Evolutionary conservation across 106 monocot genomes (phyloP).

Genomic region (Dactylorhiza incarnata): DNA sequence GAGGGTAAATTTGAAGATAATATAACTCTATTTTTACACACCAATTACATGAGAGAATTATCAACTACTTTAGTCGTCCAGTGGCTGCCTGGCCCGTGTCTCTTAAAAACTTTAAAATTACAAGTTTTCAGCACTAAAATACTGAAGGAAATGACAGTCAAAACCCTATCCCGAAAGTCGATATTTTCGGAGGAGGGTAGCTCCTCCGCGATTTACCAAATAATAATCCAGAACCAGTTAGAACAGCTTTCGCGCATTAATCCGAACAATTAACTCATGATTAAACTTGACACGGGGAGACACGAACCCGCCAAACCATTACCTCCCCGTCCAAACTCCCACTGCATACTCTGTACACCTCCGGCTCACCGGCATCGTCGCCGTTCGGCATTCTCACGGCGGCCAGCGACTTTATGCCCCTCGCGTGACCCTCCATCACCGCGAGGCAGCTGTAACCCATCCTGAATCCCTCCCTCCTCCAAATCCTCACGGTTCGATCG

Average conservation of each 20-base stretch:
- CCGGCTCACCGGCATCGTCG: background rate
- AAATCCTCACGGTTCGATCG: slow-evolving; percentile 45
- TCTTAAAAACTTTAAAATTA: too few relatives aligned
- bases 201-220: background rate
- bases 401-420: slow-evolving; percentile 32
- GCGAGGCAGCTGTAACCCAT: slow-evolving; percentile 25
- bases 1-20: too few relatives aligned
- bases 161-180: background rate
- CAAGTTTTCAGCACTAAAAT: too few relatives aligned
- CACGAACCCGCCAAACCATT: slow-evolving; percentile 36
- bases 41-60: too few relatives aligned
- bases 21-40: too few relatives aligned
- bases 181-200: too few relatives aligned
- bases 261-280: background rate
- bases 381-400: slow-evolving; percentile 1
- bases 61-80: too few relatives aligned
- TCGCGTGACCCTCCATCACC: slow-evolving; percentile 33
- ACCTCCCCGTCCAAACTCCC: slow-evolving; percentile 56
- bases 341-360: slow-evolving; percentile 38
- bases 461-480: slow-evolving; percentile 17
- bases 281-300: background rate
- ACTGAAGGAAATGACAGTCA: background rate
- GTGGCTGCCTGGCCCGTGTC: too few relatives aligned
- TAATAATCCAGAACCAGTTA: background rate
- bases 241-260: background rate